Base-by-base conservation (phyloP, 345 rosid species). In the Hevea brasiliensis region DNA sequence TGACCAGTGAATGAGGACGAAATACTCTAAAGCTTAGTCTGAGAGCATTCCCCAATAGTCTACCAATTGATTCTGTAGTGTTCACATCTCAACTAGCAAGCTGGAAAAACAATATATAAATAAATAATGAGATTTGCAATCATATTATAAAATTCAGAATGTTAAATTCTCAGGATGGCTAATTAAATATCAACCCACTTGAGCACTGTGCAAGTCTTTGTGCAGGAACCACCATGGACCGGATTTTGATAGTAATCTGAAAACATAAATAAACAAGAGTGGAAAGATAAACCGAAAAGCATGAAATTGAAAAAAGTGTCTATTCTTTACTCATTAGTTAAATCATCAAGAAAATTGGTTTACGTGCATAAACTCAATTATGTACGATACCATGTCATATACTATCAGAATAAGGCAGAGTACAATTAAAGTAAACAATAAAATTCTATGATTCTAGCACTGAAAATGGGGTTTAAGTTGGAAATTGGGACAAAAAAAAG, bases 191-290 rank as follows among this genome's bases (percentile, higher is more conserved):
- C 69, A 64, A 47, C 84, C 72, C 58, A 84, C 79, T 87, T 82
- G 74, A 18, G 73, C 54, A 64, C 63, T 78, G 65, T 81, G 81
- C 2, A 77, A 44, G 73, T 87, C 87, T 47, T 41, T 72, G 77
- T 92, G 97, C 85, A 94, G 65, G 88, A 92, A 92, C 98, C 98
- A 90, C 98, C 98, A 94, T 37, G 98, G 98, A 67, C 98, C 98
- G 26, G 83, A 79, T 82, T 74, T 89, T 42, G 89, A 87, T 70
- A 78, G 74, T 71, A 90, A 75, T 78, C 98, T 94, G 82, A 4
- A 77, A 62, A 73, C 65, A 59, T 47, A 55, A 67, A 68, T 59
- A 71, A 61, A 62, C 40, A 68, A 65, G 23, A n/a, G 68, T 35
- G 23, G 11, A 37, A 26, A 35, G n/a, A 32, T 20, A 24, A 14